Conservation (phyloP, 345 rosid genomes). For the rapeseed (Brassica napus) region DNA sequence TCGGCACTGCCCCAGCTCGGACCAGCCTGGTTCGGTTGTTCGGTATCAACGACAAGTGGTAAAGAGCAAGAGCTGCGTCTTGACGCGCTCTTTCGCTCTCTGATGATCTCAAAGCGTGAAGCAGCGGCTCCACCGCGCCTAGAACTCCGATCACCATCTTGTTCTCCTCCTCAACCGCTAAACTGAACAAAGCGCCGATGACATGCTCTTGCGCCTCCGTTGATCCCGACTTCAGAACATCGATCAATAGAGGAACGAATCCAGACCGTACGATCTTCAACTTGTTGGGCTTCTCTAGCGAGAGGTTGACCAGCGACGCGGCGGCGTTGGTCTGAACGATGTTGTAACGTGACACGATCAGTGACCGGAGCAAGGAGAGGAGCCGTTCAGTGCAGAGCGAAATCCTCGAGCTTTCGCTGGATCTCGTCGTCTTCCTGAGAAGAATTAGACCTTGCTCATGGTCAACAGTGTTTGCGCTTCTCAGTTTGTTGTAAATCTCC, state of each 20-base stretch:
- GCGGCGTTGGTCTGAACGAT: constrained; percentile 68
- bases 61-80: constrained; percentile 79
- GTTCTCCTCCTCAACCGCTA: constrained; percentile 75
- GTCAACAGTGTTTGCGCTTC: constrained; percentile 48
- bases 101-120: constrained; percentile 58
- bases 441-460: constrained; percentile 63
- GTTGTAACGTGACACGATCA: constrained; percentile 61
- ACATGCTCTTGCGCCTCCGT: constrained; percentile 79
- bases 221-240: constrained; percentile 65
- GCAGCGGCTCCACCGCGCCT: constrained; percentile 76
- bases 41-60: constrained; percentile 64
- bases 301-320: constrained; percentile 73
- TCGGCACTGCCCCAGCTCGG: constrained; percentile 62
- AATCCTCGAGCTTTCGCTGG: constrained; percentile 47
- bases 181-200: constrained; percentile 74
- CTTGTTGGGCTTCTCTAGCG: constrained; percentile 68
- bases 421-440: constrained; percentile 58
- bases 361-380: constrained; percentile 50
- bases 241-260: constrained; percentile 61
- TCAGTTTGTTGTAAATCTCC: constrained; percentile 49
- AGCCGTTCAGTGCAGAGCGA: constrained; percentile 56
- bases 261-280: constrained; percentile 72
- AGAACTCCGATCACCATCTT: constrained; percentile 82
- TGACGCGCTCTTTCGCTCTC: constrained; percentile 61
- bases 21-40: constrained; percentile 65